Percentiles rank a stretch among this genome's conserved stretches.
Evolutionary conservation across 2,329 filamentous ascomycete genomes (phyloP).

Genomic region (Fusarium coffeatum): DNA sequence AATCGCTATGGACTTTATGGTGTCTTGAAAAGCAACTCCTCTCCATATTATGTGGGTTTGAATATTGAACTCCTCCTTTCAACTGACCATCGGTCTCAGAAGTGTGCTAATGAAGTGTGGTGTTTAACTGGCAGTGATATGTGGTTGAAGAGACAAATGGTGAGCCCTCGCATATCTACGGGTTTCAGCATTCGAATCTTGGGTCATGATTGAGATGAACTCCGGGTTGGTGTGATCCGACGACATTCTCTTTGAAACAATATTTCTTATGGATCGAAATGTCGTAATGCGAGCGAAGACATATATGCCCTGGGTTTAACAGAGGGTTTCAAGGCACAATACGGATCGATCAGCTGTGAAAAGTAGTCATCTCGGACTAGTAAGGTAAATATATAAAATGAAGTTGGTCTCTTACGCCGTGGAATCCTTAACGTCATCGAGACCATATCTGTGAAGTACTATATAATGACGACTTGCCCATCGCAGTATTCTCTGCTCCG

Average conservation of each 20-base stretch:
- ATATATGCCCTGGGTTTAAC: not conserved
- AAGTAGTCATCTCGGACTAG: not conserved
- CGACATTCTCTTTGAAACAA: not conserved
- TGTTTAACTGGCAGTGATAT: conserved; percentile 1
- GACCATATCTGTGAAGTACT: not conserved
- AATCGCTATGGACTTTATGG: conserved; percentile 13
- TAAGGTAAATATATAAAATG: not conserved
- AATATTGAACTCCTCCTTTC: conserved; percentile 29
- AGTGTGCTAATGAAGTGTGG: conserved; percentile 21
- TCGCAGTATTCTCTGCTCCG: not conserved
- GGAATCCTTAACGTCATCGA: not conserved
- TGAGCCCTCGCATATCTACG: conserved; percentile 19
- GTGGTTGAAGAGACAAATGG: conserved; percentile 17
- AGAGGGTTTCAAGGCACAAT: not conserved
- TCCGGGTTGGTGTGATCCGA: not conserved
- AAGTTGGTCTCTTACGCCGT: no score
- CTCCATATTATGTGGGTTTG: conserved; percentile 32
- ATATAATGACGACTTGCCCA: not conserved
- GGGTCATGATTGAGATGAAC: not conserved
- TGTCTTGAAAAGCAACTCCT: conserved; percentile 32
- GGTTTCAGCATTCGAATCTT: conserved; percentile 6
- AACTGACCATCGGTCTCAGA: conserved; percentile 28
- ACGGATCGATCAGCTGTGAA: not conserved
- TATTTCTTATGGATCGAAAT: not conserved
- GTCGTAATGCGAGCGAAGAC: not conserved